Percentiles rank a stretch among this genome's conserved stretches.
These are phyloP conservation scores for Eucalyptus grandis DNA, from an alignment of 345 rosid species.

Conservation along the genomic window DNA sequence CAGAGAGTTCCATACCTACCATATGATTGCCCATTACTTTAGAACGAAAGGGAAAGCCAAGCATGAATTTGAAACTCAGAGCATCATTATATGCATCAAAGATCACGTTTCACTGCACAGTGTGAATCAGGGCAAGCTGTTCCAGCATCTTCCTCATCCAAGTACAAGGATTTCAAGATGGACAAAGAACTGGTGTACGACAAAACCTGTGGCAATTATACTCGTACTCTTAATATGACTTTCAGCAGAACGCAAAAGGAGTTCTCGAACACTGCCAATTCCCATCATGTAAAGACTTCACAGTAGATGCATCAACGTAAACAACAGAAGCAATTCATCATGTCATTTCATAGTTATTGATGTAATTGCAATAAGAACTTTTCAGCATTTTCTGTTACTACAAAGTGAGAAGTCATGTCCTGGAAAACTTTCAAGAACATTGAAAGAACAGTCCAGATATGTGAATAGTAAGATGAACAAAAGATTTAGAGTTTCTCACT, in stretches of 20 bases:
- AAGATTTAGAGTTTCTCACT: conserved; percentile 32
- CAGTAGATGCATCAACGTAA: background rate
- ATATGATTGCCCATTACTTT: background rate
- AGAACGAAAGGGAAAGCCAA: background rate
- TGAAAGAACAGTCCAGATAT: background rate
- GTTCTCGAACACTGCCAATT: background rate
- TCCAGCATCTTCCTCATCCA: background rate
- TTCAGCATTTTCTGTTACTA: background rate
- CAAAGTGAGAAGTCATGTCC: background rate
- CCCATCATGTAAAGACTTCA: background rate
- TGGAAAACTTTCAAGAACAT: background rate
- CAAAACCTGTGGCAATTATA: background rate
- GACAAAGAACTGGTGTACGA: background rate
- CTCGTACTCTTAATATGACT: background rate
- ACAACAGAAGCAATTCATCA: background rate
- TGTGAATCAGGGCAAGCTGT: background rate
- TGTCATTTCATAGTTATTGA: background rate
- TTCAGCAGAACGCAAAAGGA: background rate
- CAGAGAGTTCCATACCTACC: conserved; percentile 87
- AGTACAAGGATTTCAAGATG: background rate
- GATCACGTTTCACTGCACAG: background rate
- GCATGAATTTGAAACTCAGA: background rate
- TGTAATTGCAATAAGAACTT: background rate
- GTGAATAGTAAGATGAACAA: background rate
- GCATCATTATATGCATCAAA: background rate